A percentile compares a stretch with the other conserved stretches of the same genome.
Conservation (phyloP, 345 rosid species). For the Noccaea caerulescens region DNA sequence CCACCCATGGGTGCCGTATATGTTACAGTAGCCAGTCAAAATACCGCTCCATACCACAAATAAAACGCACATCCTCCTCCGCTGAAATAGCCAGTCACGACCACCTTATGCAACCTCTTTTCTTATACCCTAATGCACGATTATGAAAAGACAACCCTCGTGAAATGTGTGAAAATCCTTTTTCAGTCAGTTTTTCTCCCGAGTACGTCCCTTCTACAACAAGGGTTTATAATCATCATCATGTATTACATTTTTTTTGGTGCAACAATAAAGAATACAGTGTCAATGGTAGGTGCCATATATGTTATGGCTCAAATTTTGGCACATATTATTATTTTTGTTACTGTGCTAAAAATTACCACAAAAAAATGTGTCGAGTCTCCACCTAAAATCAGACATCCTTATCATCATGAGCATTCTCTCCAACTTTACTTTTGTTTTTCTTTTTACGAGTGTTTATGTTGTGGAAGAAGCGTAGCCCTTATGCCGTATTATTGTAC, state of each 20-base stretch:
- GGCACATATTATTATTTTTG: slow-evolving; percentile 15
- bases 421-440: background rate
- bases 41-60: background rate
- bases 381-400: slow-evolving; percentile 17
- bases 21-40: no score
- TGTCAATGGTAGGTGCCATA: background rate
- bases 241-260: background rate
- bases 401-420: slow-evolving; percentile 3
- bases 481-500: background rate
- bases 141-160: background rate
- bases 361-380: slow-evolving; percentile 12
- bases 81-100: background rate
- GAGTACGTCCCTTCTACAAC: background rate
- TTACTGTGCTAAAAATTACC: background rate
- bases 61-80: background rate
- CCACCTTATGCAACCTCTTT: slow-evolving; percentile 1
- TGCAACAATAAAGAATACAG: background rate
- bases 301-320: background rate
- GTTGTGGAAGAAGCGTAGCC: background rate
- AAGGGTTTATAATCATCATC: background rate
- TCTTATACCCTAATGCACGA: background rate
- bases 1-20: no score
- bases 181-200: background rate
- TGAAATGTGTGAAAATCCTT: background rate
- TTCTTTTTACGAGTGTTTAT: background rate